Percentiles rank a stretch among this genome's conserved stretches.
Evolutionary conservation across 225 moss, liverwort and hornwort species (phyloP).

Genomic region (Marchantia paleacea): DNA sequence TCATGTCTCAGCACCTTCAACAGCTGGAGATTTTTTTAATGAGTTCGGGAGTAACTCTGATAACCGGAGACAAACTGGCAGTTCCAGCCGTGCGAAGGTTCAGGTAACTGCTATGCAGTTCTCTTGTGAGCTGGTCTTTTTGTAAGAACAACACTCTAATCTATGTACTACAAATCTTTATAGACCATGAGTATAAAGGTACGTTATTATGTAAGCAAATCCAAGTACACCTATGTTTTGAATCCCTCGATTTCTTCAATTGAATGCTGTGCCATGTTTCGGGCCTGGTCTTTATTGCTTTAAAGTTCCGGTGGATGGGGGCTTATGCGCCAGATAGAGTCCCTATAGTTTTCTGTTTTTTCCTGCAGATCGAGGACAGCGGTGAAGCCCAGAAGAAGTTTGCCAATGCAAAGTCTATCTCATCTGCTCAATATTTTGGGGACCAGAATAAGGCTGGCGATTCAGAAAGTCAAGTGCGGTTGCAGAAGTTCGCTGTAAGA

Average conservation of each 20-base stretch:
- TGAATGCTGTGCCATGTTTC: not conserved
- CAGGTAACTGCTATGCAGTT: conserved; percentile 40
- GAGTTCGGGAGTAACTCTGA: conserved; percentile 66
- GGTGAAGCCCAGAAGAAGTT: conserved; percentile 91
- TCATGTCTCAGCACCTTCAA: conserved; percentile 77
- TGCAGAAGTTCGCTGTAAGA: conserved; percentile 87
- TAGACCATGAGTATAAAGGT: too few relatives aligned
- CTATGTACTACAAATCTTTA: too few relatives aligned
- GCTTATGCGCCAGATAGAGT: too few relatives aligned
- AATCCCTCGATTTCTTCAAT: too few relatives aligned
- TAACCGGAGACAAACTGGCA: conserved; percentile 49
- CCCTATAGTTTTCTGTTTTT: not conserved
- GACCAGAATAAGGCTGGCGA: conserved; percentile 58
- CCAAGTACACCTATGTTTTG: too few relatives aligned
- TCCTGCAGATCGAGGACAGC: conserved; percentile 70
- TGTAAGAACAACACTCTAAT: too few relatives aligned
- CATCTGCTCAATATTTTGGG: conserved; percentile 92
- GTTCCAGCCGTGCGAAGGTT: conserved; percentile 53
- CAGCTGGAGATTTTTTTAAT: conserved; percentile 70
- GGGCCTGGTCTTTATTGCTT: too few relatives aligned
- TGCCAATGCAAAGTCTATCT: conserved; percentile 94
- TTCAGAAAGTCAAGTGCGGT: conserved; percentile 66
- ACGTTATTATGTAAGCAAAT: too few relatives aligned
- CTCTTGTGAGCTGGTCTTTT: not conserved
- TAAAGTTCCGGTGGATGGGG: too few relatives aligned